Conservation (phyloP, 768 basidiomycete species). For the Lepiota subincarnata region DNA sequence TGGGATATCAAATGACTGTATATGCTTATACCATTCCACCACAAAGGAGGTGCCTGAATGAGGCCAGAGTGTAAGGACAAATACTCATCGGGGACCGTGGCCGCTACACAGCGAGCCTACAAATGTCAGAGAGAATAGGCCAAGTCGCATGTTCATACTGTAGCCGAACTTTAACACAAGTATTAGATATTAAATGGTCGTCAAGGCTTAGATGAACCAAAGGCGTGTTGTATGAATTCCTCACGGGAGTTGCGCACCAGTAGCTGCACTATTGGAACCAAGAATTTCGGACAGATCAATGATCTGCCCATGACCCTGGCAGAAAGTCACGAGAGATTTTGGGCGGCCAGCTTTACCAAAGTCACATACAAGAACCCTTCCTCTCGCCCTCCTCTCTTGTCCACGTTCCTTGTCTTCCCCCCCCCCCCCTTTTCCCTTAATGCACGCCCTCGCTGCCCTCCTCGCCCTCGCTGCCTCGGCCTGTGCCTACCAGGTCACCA, state of each 20-base stretch:
- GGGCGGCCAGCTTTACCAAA: conserved; percentile 4
- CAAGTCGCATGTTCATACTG: background rate
- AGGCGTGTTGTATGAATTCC: background rate
- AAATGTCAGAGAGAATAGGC: background rate
- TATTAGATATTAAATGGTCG: background rate
- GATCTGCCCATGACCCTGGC: background rate
- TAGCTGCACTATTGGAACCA: background rate
- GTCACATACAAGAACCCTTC: conserved; percentile 20
- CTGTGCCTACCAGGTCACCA: conserved; percentile 59
- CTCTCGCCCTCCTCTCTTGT: conserved; percentile 14
- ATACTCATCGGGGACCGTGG: too few relatives aligned
- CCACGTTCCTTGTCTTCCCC: conserved; percentile 16
- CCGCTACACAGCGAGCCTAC: too few relatives aligned
- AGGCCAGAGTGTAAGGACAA: too few relatives aligned
- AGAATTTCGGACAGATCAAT: background rate
- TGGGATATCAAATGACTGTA: too few relatives aligned
- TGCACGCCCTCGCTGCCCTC: conserved; percentile 31
- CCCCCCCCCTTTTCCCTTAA: conserved; percentile 12
- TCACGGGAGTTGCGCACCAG: background rate
- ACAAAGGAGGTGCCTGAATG: too few relatives aligned
- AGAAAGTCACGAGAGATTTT: background rate
- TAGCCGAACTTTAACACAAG: background rate
- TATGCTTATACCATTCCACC: too few relatives aligned
- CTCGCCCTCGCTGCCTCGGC: conserved; percentile 50
- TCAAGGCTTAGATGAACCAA: background rate